Conservation (phyloP, 345 rosid species). For the Pugionium dolabratum region DNA sequence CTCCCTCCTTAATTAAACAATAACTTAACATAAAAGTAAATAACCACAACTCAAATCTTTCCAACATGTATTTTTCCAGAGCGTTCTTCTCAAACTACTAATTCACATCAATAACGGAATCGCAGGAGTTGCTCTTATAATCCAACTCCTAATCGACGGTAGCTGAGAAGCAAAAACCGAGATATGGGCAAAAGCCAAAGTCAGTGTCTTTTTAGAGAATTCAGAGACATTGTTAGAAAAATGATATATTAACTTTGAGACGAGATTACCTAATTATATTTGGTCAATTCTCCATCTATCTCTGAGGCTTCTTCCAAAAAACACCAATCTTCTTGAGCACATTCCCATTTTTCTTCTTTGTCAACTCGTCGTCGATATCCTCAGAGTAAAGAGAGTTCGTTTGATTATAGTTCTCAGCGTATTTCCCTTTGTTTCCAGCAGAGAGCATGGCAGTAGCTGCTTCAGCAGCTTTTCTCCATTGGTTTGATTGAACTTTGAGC, state of each 20-base stretch:
- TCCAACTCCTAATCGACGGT: no score
- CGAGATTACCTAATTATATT: constrained; percentile 30
- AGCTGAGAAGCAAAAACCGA: no score
- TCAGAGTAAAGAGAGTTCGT: constrained; percentile 56
- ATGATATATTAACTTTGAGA: background rate
- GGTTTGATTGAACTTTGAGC: constrained; percentile 94
- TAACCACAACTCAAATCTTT: constrained; percentile 25
- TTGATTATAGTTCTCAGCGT: constrained; percentile 57
- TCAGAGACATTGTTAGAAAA: background rate
- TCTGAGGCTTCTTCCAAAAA: constrained; percentile 93
- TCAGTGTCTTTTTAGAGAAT: background rate
- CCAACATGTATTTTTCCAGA: background rate
- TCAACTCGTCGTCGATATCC: constrained; percentile 72
- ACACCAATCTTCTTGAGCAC: constrained; percentile 94
- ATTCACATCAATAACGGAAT: constrained; percentile 32
- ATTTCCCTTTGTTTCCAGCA: constrained; percentile 70
- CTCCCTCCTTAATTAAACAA: background rate
- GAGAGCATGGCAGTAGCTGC: constrained; percentile 94
- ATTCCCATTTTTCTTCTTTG: constrained; percentile 92
- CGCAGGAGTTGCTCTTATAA: constrained; percentile 19
- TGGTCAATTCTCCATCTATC: constrained; percentile 42
- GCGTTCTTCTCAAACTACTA: constrained; percentile 23
- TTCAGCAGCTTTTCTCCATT: constrained; percentile 99
- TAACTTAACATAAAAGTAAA: constrained; percentile 7
- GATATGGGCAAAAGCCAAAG: no score